Percentiles rank a stretch among this genome's conserved stretches.
These are phyloP conservation scores for Talaromyces sp. DNA, from an alignment of 2,329 filamentous ascomycete genomes.

Conservation along the genomic window DNA sequence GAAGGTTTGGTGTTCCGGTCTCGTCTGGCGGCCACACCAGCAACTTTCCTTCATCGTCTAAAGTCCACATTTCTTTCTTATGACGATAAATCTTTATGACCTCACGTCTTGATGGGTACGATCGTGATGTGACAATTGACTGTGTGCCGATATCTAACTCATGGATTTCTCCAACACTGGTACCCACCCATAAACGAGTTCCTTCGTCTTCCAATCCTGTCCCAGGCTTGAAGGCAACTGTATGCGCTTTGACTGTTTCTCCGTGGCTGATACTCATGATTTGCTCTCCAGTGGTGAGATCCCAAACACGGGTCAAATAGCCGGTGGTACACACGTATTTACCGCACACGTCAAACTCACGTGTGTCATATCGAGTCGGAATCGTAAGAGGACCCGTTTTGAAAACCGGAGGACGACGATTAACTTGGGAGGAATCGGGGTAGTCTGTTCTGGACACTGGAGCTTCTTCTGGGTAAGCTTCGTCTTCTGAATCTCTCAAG, in stretches of 20 bases:
- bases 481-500: constrained; percentile 51
- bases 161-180: constrained; percentile 79
- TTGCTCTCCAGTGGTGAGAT: constrained; percentile 73
- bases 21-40: constrained; percentile 82
- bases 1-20: constrained; percentile 69
- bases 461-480: constrained; percentile 47
- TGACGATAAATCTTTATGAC: constrained; percentile 83
- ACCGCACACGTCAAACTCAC: constrained; percentile 82
- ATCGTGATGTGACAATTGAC: constrained; percentile 64
- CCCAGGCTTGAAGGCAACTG: constrained; percentile 81
- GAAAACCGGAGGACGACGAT: constrained; percentile 74
- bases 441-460: constrained; percentile 61
- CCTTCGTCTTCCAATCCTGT: constrained; percentile 76
- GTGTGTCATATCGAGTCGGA: constrained; percentile 78
- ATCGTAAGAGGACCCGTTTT: constrained; percentile 73
- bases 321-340: constrained; percentile 84
- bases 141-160: constrained; percentile 80
- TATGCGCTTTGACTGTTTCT: constrained; percentile 77
- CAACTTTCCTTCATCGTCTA: constrained; percentile 84
- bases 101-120: constrained; percentile 73
- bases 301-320: constrained; percentile 85
- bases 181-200: constrained; percentile 81
- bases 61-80: constrained; percentile 85
- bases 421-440: constrained; percentile 79
- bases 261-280: constrained; percentile 78